Base-by-base conservation (phyloP, 208 protist species). In the Trypanosomatidae sp. region DNA sequence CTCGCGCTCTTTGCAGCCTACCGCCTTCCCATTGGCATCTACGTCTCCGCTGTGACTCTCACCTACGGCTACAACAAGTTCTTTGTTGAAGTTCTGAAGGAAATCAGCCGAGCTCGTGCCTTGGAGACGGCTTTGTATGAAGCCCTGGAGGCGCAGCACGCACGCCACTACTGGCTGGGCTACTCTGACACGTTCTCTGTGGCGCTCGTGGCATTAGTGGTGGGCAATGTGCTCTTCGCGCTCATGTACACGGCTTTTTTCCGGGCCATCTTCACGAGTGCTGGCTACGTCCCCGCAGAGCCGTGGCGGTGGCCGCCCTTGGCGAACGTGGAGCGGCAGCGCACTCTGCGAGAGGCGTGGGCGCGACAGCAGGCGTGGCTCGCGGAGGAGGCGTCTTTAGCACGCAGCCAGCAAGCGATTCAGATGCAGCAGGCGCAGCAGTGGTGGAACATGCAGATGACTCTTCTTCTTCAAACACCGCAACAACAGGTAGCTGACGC, bases 271-370 rank as follows among this genome's bases (percentile, higher is more conserved):
- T 77, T 81, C 52, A 80, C 70, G 9, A 66, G 65, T 17, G 70
- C 80, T 6, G 80, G 80, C 22, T 80, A 80, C 69, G 80, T 84
- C 0, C 75, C 80, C 9, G 44, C 58, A 6, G 71, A 78, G 25
- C 74, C 72, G 43, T 84, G 80, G 80, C 52, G 52, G 52, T 65
- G 53, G 52, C 60, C 75, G 17, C 80, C 80, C 2, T 33, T 25
- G 4, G 13, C 46, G 2, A 65, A 80, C 47, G 56, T 44, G 28
- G 74, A 52, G 71, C 64, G 44, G 6, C 70, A 56, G 47, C 66
- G 62, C 19, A 30, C 25, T 1, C 15, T 73, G 53, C 62, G 60
- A 6, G 59, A 58, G 39, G 39, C 22, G 10, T 82, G 69, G 71
- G 5, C 44, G 4, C 62, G 60, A 13, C 58, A 75, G 28, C 55